Evolutionary conservation across 1,284 basidiomycete genomes (phyloP), one percentile per base, ranked within the genome.

Genomic region (Cutaneotrichosporon sp.): DNA sequence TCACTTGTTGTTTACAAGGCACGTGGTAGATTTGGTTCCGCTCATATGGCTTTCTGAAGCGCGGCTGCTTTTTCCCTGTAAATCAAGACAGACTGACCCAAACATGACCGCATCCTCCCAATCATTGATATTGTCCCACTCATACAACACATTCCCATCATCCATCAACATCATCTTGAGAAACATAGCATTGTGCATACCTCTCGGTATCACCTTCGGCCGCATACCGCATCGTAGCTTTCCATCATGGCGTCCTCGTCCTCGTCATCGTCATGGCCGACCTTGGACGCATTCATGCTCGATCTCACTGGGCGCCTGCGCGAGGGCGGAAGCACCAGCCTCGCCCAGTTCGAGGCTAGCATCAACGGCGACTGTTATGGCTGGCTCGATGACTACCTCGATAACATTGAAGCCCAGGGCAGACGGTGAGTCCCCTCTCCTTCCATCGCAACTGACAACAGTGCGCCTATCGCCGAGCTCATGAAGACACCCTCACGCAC

Each of bases 401-500:
- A 74, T 31, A 72, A 71, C 36, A 71, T 80, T 40, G 63, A 75
- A 64, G 67, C 67, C 22, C 65, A 68, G 14, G 64, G 58, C 36
- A 58, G 62, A 18, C 53, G 68, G 73, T 73, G 42, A 53, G 70
- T 69, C 6, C 1, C 8, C 2, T 22, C 26, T 26, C 49, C 36
- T 9, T 32, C 10, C 57, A 42, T 5, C 10, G 11, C 16, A 51
- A 38, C 18, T 62, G 26, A 26, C 14, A 16, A 10, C 61, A 78
- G 78, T 52, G 75, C 72, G 9, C 74, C 76, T 1, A 72, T 81
- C 31, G 73, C 76, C 22, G 75, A 78, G 50, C 67, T 80, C 26
- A 76, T 81, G 67, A 81, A 81, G 67, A 81, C 80, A 0, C 80
- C 80, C 13, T 78, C 77, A 31, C 69, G 74, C 46, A 79, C 77